phyloP scores from a whole-genome alignment of 1,284 basidiomycete species.

The Puccinia triticina region DNA sequence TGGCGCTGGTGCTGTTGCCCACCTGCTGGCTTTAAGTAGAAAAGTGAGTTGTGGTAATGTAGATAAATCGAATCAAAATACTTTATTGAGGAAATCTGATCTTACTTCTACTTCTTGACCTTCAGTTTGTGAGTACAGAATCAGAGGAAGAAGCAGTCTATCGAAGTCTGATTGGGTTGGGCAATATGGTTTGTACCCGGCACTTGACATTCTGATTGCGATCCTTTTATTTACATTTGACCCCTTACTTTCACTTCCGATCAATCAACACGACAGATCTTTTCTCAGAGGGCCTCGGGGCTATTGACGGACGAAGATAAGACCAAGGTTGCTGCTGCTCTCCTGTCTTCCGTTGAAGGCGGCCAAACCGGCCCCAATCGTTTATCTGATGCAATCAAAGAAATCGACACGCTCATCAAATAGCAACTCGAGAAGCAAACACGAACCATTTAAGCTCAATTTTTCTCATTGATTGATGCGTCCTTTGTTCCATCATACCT shows the following conservation, averaged over 20 bases:
- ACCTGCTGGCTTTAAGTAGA: background rate
- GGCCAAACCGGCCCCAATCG: background rate
- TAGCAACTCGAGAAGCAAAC: constrained; percentile 12
- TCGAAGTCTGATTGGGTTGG: constrained; percentile 37
- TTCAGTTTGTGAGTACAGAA: constrained; percentile 11
- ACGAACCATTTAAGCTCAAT: background rate
- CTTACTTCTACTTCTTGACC: background rate
- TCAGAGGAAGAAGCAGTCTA: constrained; percentile 42
- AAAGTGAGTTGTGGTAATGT: background rate
- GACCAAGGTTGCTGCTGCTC: background rate
- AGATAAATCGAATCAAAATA: background rate
- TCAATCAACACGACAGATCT: background rate
- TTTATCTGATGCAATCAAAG: constrained; percentile 22
- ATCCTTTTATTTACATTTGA: constrained; percentile 1
- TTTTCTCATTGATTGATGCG: background rate
- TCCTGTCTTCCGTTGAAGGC: constrained; percentile 18
- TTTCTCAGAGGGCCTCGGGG: background rate
- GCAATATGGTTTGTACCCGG: constrained; percentile 35
- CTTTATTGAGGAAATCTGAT: background rate
- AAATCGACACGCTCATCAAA: constrained; percentile 17
- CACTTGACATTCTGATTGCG: background rate
- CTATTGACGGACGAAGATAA: background rate
- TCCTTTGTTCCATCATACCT: background rate
- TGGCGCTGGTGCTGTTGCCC: constrained; percentile 6
- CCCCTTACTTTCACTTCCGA: background rate